phyloP scores from a whole-genome alignment of 345 rosid species.

The Reutealis trisperma region DNA sequence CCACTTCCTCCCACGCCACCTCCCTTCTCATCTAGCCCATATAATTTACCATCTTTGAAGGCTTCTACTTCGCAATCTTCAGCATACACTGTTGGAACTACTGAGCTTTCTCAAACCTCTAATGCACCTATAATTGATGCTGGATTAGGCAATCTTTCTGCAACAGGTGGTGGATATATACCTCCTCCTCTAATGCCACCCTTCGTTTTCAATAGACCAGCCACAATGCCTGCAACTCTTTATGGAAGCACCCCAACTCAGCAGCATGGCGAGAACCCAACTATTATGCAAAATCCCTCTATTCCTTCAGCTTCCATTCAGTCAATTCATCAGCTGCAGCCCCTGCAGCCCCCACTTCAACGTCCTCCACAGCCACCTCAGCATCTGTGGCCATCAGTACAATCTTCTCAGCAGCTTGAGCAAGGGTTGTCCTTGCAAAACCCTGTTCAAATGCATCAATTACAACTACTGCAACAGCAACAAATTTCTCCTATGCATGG shows the following conservation, averaged over 20 bases:
- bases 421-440: slow-evolving; percentile 63
- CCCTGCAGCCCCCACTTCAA: slow-evolving; percentile 77
- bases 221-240: slow-evolving; percentile 53
- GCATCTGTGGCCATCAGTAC: slow-evolving; percentile 69
- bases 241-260: slow-evolving; percentile 56
- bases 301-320: slow-evolving; percentile 54
- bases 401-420: slow-evolving; percentile 61
- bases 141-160: slow-evolving; percentile 54
- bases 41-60: slow-evolving; percentile 56
- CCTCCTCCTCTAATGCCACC: slow-evolving; percentile 70
- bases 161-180: slow-evolving; percentile 54
- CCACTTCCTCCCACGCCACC: slow-evolving; percentile 86
- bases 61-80: slow-evolving; percentile 60
- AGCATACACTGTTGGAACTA: slow-evolving; percentile 51
- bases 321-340: slow-evolving; percentile 73
- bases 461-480: slow-evolving; percentile 70
- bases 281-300: slow-evolving; percentile 52
- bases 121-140: slow-evolving; percentile 45
- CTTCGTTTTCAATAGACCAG: slow-evolving; percentile 64
- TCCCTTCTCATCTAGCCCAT: slow-evolving; percentile 80
- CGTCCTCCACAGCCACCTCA: slow-evolving; percentile 85
- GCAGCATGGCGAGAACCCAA: slow-evolving; percentile 64
- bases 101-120: slow-evolving; percentile 58
- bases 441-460: slow-evolving; percentile 60
- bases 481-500: slow-evolving; percentile 54